Evolutionary conservation across 176 grass and related monocot genomes (phyloP), one percentile per base, ranked within the genome.

Genomic region (Themeda triandra): DNA sequence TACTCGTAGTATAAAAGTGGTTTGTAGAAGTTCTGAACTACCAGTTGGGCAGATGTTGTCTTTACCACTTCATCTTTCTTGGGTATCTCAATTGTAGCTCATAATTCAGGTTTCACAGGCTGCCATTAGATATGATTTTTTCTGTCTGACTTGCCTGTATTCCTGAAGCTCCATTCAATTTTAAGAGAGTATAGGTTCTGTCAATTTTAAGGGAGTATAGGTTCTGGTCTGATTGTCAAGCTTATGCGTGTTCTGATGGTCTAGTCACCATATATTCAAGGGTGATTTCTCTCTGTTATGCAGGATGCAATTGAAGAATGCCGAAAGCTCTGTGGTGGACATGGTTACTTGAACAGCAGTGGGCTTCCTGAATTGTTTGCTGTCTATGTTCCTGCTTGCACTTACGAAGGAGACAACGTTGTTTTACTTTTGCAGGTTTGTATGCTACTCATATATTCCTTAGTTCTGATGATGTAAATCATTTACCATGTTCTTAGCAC

Each of bases 261-360:
- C 18, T 81, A 81, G 49, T 58, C 10, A 51, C 48, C 19, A 54
- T 21, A 23, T 54, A 54, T 48, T 11, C 24, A 59, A 11, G 8
- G 54, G 11, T 46, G 76, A 66, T 21, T 12, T 58, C 13, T 51
- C 13, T 82, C 28, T 86, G 6, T 78, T 73, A 56, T 87, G 32
- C 73, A 99, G 96, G 96, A 99, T 68, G 93, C 85, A 21, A 96
- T 99, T 84, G 96, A 99, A 85, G 96, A 99, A 72, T 99, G 96
- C 81, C 84, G 96, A 79, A 99, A 96, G 56, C 85, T 99, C 32
- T 99, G 96, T 33, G 93, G 96, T 54, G 96, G 96, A 10, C 96
- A 99, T 90, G 96, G 96, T 78, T 99, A 99, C 76, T 76, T 99
- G 19, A 93, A 94, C 85, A 96, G 96, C 84, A 99, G 96, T 14